Conservation (phyloP, 495 filamentous ascomycete species). For the Penicillium cosmopolitanum region DNA sequence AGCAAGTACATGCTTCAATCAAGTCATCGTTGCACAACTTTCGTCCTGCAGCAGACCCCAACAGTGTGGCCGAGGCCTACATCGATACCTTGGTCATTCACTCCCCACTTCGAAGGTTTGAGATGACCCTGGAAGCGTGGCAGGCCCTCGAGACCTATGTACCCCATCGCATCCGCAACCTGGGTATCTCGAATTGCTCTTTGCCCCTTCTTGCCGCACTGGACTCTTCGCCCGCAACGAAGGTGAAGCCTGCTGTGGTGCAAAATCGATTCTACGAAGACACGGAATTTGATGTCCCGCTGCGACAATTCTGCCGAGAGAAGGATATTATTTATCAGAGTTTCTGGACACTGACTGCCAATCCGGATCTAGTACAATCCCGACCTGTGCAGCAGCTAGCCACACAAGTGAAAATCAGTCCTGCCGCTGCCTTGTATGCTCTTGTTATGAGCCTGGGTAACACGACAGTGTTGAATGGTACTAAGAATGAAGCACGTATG, state of each 20-base stretch:
- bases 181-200: conserved; percentile 75
- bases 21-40: conserved; percentile 72
- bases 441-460: conserved; percentile 64
- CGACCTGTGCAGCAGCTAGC: conserved; percentile 57
- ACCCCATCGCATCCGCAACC: conserved; percentile 60
- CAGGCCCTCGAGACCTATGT: conserved; percentile 64
- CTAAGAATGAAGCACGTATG: conserved; percentile 66
- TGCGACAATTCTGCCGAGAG: conserved; percentile 65
- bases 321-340: conserved; percentile 68
- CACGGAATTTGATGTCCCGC: conserved; percentile 61
- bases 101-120: conserved; percentile 60
- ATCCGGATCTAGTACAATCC: conserved; percentile 59
- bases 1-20: conserved; percentile 69
- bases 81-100: conserved; percentile 77
- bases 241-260: conserved; percentile 63
- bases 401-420: conserved; percentile 42
- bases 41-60: conserved; percentile 28
- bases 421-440: conserved; percentile 65
- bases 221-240: conserved; percentile 40
- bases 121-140: conserved; percentile 69
- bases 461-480: conserved; percentile 70
- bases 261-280: conserved; percentile 74
- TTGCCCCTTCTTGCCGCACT: conserved; percentile 57
- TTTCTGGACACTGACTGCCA: conserved; percentile 81
- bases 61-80: conserved; percentile 53